Evolutionary conservation across 192 early-diverging fungal genomes (phyloP).

Genomic region (Coemansia sp.): DNA sequence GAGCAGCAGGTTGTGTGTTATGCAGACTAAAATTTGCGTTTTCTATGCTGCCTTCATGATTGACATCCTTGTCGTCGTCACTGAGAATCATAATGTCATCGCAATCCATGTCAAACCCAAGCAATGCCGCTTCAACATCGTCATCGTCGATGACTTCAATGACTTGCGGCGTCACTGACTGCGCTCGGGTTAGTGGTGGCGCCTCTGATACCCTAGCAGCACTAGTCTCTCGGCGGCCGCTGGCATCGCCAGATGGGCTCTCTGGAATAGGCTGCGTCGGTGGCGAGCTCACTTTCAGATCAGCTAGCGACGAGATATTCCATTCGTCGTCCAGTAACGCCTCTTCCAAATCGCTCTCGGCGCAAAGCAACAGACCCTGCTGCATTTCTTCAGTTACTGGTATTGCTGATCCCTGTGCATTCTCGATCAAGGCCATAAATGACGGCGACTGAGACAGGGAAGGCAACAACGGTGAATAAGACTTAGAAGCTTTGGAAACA

Average conservation of each 20-base stretch:
- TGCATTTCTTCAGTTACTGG: background rate
- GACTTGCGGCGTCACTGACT: background rate
- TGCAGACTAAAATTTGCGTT: too few species aligned
- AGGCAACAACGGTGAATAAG: background rate
- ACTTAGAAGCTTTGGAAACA: background rate
- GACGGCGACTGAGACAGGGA: background rate
- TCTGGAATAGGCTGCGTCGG: slow-evolving; percentile 23
- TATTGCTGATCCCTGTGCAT: background rate
- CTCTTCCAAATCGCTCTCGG: slow-evolving; percentile 17
- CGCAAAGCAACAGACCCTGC: slow-evolving; percentile 5
- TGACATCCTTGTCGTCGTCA: slow-evolving; percentile 17
- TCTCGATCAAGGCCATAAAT: background rate
- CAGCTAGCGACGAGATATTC: slow-evolving; percentile 14
- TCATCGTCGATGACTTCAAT: slow-evolving; percentile 21
- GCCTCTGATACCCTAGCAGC: background rate
- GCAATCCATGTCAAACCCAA: slow-evolving; percentile 24
- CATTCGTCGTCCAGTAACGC: background rate
- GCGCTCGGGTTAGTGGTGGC: too few species aligned
- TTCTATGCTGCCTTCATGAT: background rate
- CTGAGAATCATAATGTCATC: slow-evolving; percentile 31
- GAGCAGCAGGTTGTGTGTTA: too few species aligned
- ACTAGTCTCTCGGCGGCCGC: background rate
- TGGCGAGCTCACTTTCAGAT: slow-evolving; percentile 21
- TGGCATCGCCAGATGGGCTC: background rate
- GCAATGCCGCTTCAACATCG: slow-evolving; percentile 7